A percentile compares a stretch with the other conserved stretches of the same genome.
Evolutionary conservation across 2,329 filamentous ascomycete genomes (phyloP).

Genomic region (Diaporthe batatas): DNA sequence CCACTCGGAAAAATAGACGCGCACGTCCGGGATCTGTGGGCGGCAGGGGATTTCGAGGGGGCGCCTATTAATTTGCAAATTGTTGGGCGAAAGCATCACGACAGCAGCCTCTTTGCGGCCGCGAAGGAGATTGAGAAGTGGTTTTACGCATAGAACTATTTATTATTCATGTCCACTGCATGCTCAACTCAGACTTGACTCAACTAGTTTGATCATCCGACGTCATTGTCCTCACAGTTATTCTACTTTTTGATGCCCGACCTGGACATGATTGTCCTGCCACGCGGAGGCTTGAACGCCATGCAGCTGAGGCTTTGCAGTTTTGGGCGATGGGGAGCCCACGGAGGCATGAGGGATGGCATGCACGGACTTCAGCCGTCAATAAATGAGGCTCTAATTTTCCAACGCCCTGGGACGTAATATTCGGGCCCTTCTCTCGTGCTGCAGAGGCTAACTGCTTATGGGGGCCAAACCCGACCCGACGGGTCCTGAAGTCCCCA

Average conservation of each 20-base stretch:
- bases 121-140: constrained; percentile 45
- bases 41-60: constrained; percentile 50
- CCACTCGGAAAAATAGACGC: constrained; percentile 50
- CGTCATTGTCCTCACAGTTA: not conserved
- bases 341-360: not conserved
- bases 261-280: not conserved
- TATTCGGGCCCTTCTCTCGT: not conserved
- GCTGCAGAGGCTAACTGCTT: constrained; percentile 9
- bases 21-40: constrained; percentile 52
- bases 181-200: not conserved
- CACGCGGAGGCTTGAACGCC: not conserved
- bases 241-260: not conserved
- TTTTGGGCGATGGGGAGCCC: not conserved
- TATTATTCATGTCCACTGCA: not conserved
- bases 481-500: not conserved
- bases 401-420: not conserved
- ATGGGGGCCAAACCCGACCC: constrained; percentile 4
- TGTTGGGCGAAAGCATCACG: constrained; percentile 51
- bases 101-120: constrained; percentile 53
- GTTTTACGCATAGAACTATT: not conserved
- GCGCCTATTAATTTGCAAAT: constrained; percentile 53
- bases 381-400: not conserved
- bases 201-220: too few relatives aligned
- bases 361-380: not conserved
- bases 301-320: not conserved